Conservation (phyloP, 495 filamentous ascomycete genomes). For the Neurospora terricola region DNA sequence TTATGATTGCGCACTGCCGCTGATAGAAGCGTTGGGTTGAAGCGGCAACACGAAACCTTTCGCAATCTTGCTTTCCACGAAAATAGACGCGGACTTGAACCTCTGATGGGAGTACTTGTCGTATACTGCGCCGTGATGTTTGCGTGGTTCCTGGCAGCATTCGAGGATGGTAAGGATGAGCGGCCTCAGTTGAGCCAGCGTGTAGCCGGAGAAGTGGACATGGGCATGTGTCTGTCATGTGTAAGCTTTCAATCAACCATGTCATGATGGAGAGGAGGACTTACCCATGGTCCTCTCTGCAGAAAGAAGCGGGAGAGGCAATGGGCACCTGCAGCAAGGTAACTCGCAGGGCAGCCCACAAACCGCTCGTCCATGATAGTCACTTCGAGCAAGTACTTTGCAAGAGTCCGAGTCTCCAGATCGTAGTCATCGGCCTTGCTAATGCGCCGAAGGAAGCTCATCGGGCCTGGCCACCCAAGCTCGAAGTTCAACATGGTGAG, state of each 20-base stretch:
- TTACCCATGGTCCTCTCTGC: conserved; percentile 85
- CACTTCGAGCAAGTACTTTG: conserved; percentile 96
- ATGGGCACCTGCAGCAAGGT: conserved; percentile 82
- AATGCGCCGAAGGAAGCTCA: conserved; percentile 93
- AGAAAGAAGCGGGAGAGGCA: conserved; percentile 85
- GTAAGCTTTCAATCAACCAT: conserved; percentile 16
- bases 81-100: conserved; percentile 73
- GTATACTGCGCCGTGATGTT: conserved; percentile 77
- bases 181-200: conserved; percentile 68
- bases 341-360: conserved; percentile 83
- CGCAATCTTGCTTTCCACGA: conserved; percentile 62
- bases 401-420: conserved; percentile 85
- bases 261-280: conserved; percentile 18
- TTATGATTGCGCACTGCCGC: not conserved
- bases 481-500: conserved; percentile 89
- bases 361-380: conserved; percentile 98
- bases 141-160: conserved; percentile 71
- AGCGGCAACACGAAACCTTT: conserved; percentile 39
- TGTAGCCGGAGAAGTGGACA: conserved; percentile 87
- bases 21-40: not conserved
- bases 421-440: conserved; percentile 99
- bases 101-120: conserved; percentile 83
- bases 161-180: conserved; percentile 69
- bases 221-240: conserved; percentile 59
- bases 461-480: conserved; percentile 92